Base-by-base conservation (phyloP, 495 filamentous ascomycete genomes). In the Penicillium angulare region DNA sequence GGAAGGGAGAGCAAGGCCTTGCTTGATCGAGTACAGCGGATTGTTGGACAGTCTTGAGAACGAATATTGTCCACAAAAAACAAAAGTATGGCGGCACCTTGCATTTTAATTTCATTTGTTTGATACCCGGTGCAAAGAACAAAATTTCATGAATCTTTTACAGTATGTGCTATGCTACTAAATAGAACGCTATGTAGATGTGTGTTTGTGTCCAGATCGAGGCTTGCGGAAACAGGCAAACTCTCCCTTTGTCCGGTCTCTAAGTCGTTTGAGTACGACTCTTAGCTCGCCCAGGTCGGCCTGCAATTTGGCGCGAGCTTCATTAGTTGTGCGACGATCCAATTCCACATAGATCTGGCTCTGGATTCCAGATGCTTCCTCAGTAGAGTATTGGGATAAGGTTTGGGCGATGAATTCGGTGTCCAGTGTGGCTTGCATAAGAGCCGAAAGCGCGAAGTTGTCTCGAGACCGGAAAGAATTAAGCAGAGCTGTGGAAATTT, bases 321-420 rank as follows among this genome's bases (percentile, higher is more conserved):
- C 86, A 46, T 88, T 89, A 56, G 92, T 89, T 47, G 92, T 97
- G 41, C 89, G 83, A 35, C 79, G 74, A 60, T 98, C 93, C 21
- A 98, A 70, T 70, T 90, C 87, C 44, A 89, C 80, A 66, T 98
- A 98, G 46, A 97, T 87, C 69, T 88, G 78, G 55, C 86, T 87
- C 71, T 97, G 92, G 33, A 85, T 75, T 53, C 87, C 78, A 12
- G 81, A 83, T 15, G 89, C 89, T 43, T 85, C 78, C n/a, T 95
- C 86, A 10, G 88, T 91, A 1, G 89, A 91, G 61, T 90, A 98
- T 48, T 88, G 84, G 48, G 79, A 86, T 45, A 98, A 72, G 9
- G 92, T 96, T 74, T 97, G 95, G 5, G 90, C 89, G 29, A 97
- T 85, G 69, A 97, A 98, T 68, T 98, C 93, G 7, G 95, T 91